These are phyloP conservation scores for Cadophora sp. DNA, from an alignment of 2,329 filamentous ascomycete species.

Conservation along the genomic window DNA sequence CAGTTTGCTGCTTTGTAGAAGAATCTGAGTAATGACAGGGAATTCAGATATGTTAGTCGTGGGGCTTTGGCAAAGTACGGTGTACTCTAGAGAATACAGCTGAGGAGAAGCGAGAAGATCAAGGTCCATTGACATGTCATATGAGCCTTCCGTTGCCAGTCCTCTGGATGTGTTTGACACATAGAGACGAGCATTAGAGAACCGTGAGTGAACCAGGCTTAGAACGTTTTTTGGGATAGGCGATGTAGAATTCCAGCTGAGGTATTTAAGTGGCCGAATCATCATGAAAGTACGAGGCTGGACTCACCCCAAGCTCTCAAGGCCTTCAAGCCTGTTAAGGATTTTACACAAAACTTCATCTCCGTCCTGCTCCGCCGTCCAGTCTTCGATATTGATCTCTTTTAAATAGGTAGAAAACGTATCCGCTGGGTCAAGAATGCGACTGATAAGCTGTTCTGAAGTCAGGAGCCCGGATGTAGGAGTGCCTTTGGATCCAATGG, in stretches of 20 bases:
- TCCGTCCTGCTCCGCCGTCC: not conserved
- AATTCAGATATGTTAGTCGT: not conserved
- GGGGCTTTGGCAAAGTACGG: not conserved
- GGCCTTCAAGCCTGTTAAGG: not conserved
- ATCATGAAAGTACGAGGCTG: not conserved
- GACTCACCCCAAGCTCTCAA: not conserved
- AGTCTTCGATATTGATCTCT: not conserved
- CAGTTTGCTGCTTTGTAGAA: not conserved
- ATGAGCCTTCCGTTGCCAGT: not conserved
- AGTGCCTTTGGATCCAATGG: not conserved
- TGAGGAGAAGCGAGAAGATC: not conserved
- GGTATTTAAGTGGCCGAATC: not conserved
- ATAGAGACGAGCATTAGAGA: not conserved
- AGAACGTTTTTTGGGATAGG: not conserved
- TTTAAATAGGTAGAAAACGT: not conserved
- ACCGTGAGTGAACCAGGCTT: not conserved
- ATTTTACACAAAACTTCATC: not conserved
- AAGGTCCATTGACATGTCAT: not conserved
- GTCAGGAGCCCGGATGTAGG: not conserved
- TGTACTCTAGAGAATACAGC: not conserved
- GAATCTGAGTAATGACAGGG: not conserved
- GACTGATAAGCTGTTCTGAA: not conserved
- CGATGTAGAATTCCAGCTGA: not conserved
- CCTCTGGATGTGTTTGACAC: not conserved
- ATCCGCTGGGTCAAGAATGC: not conserved